Base-by-base conservation (phyloP, 2,329 filamentous ascomycete genomes). In the Keithomyces neogunnii region DNA sequence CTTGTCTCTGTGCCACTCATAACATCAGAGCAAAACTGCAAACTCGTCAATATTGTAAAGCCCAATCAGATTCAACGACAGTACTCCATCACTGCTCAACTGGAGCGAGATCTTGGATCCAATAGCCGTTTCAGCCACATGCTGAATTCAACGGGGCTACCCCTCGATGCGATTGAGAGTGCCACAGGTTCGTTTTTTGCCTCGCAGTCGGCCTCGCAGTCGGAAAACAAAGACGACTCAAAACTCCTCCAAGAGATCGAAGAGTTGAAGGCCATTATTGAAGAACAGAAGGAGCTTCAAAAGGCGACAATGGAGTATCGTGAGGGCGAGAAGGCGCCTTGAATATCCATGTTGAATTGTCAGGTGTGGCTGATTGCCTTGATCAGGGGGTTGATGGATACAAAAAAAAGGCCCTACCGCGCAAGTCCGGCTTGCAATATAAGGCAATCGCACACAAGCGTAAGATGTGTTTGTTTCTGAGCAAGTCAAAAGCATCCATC, bases 41-140 rank as follows among this genome's bases (percentile, higher is more conserved):
- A 80, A 57, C 73, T 78, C 13, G 68, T 79, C 28, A 78, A 76
- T 1, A 77, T 96, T 29, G 76, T 92, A 54, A 96, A 96, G 71
- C 92, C 92, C n/a, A 84, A 82, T 55, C 77, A 86, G 54, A 82
- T 77, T 47, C 77, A 80, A 54, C 74, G 79, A 39, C 78, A 76
- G 55, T 89, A 91, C 63, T 77, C 76, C 3, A 75, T 89, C 54
- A 84, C 76, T 13, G 72, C 82, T 10, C 84, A 88, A 63, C 71
- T 90, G n/a, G 72, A 73, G 11, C 62, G 68, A 1, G 67, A 73
- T 40, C 53, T 73, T 26, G 59, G 66, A 6, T 60, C 61, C 3
- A 61, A 69, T n/a, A 72, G 70, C 11, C 66, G 69, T 53, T 74
- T 82, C 49, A 64, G 65, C 48, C 66, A 66, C 42, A 69, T 78